Evolutionary conservation across 495 filamentous ascomycete genomes (phyloP).

Genomic region (Neurospora africana): DNA sequence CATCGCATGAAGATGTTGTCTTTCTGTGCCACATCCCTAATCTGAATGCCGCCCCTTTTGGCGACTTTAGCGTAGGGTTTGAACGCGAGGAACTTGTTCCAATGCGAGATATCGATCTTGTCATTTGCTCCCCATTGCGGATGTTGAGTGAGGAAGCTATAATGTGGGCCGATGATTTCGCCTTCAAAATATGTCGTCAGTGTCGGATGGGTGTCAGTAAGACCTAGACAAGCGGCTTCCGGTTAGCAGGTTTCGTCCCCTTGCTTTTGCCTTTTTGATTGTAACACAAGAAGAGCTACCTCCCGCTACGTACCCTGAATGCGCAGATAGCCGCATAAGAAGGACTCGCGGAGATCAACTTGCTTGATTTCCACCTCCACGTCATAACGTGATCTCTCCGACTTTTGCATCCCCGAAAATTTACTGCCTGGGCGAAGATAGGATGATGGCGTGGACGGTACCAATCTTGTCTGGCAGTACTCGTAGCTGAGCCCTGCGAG

Average conservation of each 20-base stretch:
- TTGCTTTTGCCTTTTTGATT: background rate
- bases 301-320: constrained; percentile 68
- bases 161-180: constrained; percentile 93
- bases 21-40: constrained; percentile 65
- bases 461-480: constrained; percentile 53
- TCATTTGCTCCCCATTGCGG: constrained; percentile 86
- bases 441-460: constrained; percentile 59
- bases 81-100: constrained; percentile 82
- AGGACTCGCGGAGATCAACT: constrained; percentile 90
- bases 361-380: constrained; percentile 96
- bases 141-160: constrained; percentile 85
- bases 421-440: constrained; percentile 80
- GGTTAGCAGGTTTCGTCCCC: background rate
- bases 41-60: constrained; percentile 44
- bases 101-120: constrained; percentile 88
- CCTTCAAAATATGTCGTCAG: constrained; percentile 97
- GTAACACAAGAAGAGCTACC: background rate
- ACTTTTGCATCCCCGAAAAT: constrained; percentile 85
- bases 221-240: constrained; percentile 41
- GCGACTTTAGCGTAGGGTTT: constrained; percentile 64
- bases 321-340: constrained; percentile 87
- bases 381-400: constrained; percentile 81
- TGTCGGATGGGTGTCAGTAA: constrained; percentile 92
- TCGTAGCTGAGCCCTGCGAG: constrained; percentile 45
- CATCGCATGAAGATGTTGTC: constrained; percentile 98